Percentiles rank a stretch among this genome's conserved stretches.
phyloP scores from a whole-genome alignment of 73 alveolate species.

The Blepharisma stoltei region DNA sequence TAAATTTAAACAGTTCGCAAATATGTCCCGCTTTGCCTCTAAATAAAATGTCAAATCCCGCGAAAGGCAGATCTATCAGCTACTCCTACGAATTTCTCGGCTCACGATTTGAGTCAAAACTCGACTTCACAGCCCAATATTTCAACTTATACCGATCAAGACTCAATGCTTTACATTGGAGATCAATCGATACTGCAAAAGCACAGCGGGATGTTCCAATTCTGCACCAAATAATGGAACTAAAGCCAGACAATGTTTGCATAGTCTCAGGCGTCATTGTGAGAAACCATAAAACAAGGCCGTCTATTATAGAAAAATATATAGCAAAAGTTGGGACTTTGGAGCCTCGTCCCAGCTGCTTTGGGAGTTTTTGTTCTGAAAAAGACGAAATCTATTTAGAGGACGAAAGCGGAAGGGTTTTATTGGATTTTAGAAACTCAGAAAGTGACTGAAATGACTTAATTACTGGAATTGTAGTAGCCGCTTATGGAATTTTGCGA shows the following conservation, averaged over 20 bases:
- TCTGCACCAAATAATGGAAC: too few species aligned
- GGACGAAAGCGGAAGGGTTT: slow-evolving; percentile 16
- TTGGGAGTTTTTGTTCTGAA: neutral
- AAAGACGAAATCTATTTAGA: slow-evolving; percentile 4
- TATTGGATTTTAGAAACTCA: neutral
- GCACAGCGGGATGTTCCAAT: too few species aligned
- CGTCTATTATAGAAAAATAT: slow-evolving; percentile 11
- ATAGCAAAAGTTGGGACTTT: slow-evolving; percentile 16
- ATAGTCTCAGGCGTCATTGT: neutral
- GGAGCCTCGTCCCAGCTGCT: neutral
- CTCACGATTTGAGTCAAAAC: neutral
- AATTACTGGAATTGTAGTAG: slow-evolving; percentile 12
- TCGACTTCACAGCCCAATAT: neutral
- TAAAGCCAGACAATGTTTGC: too few species aligned
- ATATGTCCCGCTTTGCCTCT: too few species aligned
- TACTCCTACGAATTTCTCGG: neutral
- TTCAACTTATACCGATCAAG: slow-evolving; percentile 21
- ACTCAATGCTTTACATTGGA: neutral
- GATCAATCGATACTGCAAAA: too few species aligned
- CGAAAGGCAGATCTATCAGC: too few species aligned
- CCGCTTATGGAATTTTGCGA: neutral
- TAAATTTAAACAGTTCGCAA: too few species aligned
- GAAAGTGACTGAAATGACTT: slow-evolving; percentile 10
- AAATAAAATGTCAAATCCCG: too few species aligned
- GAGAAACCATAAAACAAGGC: neutral